A percentile compares a stretch with the other conserved stretches of the same genome.
phyloP scores from a whole-genome alignment of 108 stramenopile genomes.

The Cyclotella atomus region DNA sequence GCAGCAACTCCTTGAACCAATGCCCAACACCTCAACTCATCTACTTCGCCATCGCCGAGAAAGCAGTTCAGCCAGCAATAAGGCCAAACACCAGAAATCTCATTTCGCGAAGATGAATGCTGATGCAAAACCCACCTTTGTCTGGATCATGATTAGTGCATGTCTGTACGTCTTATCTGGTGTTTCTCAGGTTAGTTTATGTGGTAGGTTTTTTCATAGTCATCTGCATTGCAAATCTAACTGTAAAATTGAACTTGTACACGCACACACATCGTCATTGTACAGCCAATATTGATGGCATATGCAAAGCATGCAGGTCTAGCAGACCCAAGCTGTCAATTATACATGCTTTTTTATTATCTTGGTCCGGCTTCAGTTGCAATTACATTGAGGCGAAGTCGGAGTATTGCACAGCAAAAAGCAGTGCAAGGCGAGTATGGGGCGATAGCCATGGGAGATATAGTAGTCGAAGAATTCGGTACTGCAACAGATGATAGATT shows the following conservation, averaged over 20 bases:
- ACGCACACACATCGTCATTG: background rate
- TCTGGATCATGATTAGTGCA: conserved; percentile 27
- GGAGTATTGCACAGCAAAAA: background rate
- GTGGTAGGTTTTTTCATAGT: background rate
- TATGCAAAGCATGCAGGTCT: conserved; percentile 64
- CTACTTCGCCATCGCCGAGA: background rate
- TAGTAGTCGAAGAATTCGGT: conserved; percentile 9
- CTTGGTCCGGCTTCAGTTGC: conserved; percentile 60
- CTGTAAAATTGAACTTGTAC: background rate
- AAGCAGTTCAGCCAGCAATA: background rate
- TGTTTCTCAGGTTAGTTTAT: conserved; percentile 39
- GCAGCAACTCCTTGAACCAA: no score
- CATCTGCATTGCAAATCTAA: conserved; percentile 1
- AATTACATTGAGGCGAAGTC: conserved; percentile 34
- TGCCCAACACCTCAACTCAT: no score
- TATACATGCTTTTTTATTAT: conserved; percentile 86
- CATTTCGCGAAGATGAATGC: background rate
- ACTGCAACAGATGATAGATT: conserved; percentile 23
- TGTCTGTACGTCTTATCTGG: conserved; percentile 69
- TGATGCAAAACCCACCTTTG: background rate
- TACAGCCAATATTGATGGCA: conserved; percentile 11
- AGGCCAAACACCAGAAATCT: background rate
- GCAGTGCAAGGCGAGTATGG: background rate
- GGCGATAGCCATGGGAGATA: background rate
- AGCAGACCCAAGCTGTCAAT: conserved; percentile 63